Evolutionary conservation across 352 stramenopile species (phyloP).

Genomic region (Globisporangium megalacanthum): DNA sequence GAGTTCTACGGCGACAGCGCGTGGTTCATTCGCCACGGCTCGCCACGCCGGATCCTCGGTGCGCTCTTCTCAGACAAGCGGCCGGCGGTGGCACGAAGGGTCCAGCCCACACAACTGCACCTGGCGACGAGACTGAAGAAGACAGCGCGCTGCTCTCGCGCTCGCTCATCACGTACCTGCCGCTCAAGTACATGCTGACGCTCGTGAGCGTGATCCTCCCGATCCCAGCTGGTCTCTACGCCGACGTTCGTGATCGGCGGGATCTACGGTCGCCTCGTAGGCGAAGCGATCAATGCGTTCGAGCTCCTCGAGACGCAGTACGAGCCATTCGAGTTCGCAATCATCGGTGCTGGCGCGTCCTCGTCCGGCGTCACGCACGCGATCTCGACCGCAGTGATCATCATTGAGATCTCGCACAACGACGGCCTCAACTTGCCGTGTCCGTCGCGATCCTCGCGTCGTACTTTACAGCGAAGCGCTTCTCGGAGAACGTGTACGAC

Average conservation of each 20-base stretch:
- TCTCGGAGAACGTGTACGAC: slow-evolving; percentile 91
- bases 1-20: slow-evolving; percentile 78
- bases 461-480: slow-evolving; percentile 88
- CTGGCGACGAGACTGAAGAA: slow-evolving; percentile 12
- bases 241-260: slow-evolving; percentile 83
- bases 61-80: slow-evolving; percentile 63
- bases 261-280: slow-evolving; percentile 77
- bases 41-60: slow-evolving; percentile 54
- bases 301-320: slow-evolving; percentile 59
- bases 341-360: slow-evolving; percentile 90
- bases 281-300: slow-evolving; percentile 66
- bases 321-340: slow-evolving; percentile 88
- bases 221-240: slow-evolving; percentile 66
- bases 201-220: slow-evolving; percentile 72
- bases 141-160: slow-evolving; percentile 61
- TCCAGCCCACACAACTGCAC: neutral
- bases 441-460: slow-evolving; percentile 85
- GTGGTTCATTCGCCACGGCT: slow-evolving; percentile 77
- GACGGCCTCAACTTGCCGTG: slow-evolving; percentile 80
- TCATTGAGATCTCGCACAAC: slow-evolving; percentile 91
- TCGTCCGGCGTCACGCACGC: slow-evolving; percentile 90
- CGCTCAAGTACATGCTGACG: slow-evolving; percentile 75
- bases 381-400: slow-evolving; percentile 91
- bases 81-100: slow-evolving; percentile 12
- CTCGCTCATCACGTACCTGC: slow-evolving; percentile 71